Evolutionary conservation across 202 grass and related monocot species (phyloP), one percentile per base, ranked within the genome.

Genomic region (Bolboschoenoplectus hybrid): DNA sequence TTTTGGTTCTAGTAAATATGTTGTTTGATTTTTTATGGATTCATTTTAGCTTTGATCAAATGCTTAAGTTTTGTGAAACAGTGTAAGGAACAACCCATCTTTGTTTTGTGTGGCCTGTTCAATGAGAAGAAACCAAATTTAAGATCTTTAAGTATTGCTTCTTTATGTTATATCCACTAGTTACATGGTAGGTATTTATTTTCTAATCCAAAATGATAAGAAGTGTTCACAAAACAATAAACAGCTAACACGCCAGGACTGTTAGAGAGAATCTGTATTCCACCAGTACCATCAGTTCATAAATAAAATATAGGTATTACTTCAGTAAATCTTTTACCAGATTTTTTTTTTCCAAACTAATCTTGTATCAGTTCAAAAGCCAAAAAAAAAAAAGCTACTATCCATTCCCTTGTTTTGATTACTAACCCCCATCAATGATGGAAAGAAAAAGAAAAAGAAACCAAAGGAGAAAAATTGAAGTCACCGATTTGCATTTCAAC

Each of bases 41-140:
- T 79, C 32, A 51, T 49, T 26, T 20, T 84, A 53, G 62, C 19
- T 58, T 70, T 57, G 26, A 53, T 84, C 65, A 84, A 84, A 69
- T 70, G 82, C 35, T 84, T 80, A 84, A 84, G 82, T 84, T 84
- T 84, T 84, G 82, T 71, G 10, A 84, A 14, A 53, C 82, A 69
- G 12, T 53, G 45, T 44, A 53, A 69, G 64, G 9, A 71, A 60
- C 75, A 60, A 55, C 39, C 12, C 47, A 71, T 57, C 13, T 43
- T 12, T 82, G 47, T n/a, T 19, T 70, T 70, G 65, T 69, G 82
- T 84, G 46, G 68, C 17, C 20, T 83, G 81, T 83, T 83, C 63
- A 47, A 83, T 66, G 10, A 81, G 40, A 60, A 60, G 53, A 60
- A 60, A 80, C 36, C 49, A 80, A 61, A 53, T 80, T 80, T 17